Percentiles rank a stretch among this genome's conserved stretches.
These are phyloP conservation scores for Tuber borchii DNA, from an alignment of 495 filamentous ascomycete genomes.

Conservation along the genomic window DNA sequence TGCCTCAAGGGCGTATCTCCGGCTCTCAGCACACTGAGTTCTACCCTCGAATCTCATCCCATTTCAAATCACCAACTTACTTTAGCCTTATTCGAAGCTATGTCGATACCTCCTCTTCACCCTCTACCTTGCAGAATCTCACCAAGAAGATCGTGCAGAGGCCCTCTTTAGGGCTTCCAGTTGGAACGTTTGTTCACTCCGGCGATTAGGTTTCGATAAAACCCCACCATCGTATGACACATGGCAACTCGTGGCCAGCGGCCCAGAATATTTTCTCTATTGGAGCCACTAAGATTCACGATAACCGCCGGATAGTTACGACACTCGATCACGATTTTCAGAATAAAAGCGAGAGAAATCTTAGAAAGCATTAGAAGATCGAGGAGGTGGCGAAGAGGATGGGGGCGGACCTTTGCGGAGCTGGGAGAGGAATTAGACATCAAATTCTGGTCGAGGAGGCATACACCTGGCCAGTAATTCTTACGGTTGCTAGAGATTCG, in stretches of 20 bases:
- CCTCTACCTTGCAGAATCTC: slow-evolving; percentile 62
- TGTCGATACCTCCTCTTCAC: slow-evolving; percentile 36
- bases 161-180: slow-evolving; percentile 62
- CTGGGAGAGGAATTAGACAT: slow-evolving; percentile 77
- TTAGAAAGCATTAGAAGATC: slow-evolving; percentile 79
- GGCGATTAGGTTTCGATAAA: slow-evolving; percentile 80
- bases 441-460: slow-evolving; percentile 87
- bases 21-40: slow-evolving; percentile 13
- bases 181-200: slow-evolving; percentile 62
- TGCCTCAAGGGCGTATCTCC: slow-evolving; percentile 16
- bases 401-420: slow-evolving; percentile 75
- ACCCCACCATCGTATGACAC: slow-evolving; percentile 75
- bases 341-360: slow-evolving; percentile 73
- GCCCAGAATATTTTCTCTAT: slow-evolving; percentile 81
- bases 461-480: slow-evolving; percentile 67
- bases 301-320: slow-evolving; percentile 74
- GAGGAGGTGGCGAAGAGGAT: slow-evolving; percentile 79
- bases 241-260: slow-evolving; percentile 89
- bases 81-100: slow-evolving; percentile 38
- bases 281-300: slow-evolving; percentile 65
- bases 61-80: slow-evolving; percentile 46
- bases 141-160: slow-evolving; percentile 89
- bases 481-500: slow-evolving; percentile 75
- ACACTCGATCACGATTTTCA: slow-evolving; percentile 92
- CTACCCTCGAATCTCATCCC: slow-evolving; percentile 18